Conservation (phyloP, 176 grass and related monocot genomes). For the Musa acuminata region DNA sequence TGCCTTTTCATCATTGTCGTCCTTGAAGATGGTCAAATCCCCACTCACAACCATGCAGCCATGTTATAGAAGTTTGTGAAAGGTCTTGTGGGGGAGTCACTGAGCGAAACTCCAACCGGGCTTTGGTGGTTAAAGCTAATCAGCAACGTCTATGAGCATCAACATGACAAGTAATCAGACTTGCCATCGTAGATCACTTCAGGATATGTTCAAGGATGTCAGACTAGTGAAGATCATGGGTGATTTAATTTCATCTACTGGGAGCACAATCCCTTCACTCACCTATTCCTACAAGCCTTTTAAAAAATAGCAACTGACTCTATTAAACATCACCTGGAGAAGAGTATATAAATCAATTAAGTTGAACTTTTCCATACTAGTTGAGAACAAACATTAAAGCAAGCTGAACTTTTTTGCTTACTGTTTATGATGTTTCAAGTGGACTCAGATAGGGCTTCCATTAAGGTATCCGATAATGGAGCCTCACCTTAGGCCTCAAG, state of each 20-base stretch:
- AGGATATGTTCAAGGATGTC: slow-evolving; percentile 80
- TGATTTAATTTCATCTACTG: slow-evolving; percentile 51
- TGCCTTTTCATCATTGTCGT: too few relatives aligned
- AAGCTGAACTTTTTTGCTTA: not conserved
- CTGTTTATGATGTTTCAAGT: not conserved
- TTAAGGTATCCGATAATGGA: not conserved
- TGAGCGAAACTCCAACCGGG: too few relatives aligned
- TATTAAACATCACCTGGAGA: slow-evolving; percentile 72
- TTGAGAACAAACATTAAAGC: not conserved
- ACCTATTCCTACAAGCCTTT: slow-evolving; percentile 80
- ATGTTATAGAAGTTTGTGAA: too few relatives aligned
- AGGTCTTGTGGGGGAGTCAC: too few relatives aligned
- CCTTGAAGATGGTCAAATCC: too few relatives aligned
- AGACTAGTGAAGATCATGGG: slow-evolving; percentile 83
- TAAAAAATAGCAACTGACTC: slow-evolving; percentile 91
- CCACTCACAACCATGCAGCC: too few relatives aligned
- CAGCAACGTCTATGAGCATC: slow-evolving; percentile 89
- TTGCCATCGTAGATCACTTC: slow-evolving; percentile 92
- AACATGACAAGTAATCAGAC: slow-evolving; percentile 78
- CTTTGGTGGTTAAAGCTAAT: slow-evolving; percentile 48
- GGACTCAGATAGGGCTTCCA: not conserved
- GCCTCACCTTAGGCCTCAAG: not conserved
- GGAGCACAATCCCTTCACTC: slow-evolving; percentile 84
- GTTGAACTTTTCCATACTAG: not conserved
- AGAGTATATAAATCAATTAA: not conserved